Evolutionary conservation across 2,329 filamentous ascomycete species (phyloP), one percentile per base, ranked within the genome.

Genomic region (Dactylella cylindrospora): DNA sequence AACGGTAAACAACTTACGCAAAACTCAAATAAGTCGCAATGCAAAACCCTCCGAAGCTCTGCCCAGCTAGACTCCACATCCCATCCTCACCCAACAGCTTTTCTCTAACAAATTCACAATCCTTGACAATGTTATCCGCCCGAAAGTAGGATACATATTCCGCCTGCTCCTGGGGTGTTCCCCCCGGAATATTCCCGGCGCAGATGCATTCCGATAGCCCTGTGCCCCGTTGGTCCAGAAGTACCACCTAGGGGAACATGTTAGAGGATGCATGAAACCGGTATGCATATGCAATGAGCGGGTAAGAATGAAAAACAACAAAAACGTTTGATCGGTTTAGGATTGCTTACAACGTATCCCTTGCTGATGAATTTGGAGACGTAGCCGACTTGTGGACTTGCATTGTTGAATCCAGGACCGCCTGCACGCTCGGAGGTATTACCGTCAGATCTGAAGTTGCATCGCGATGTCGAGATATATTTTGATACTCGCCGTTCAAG

Each of bases 31-130:
- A 97, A 5, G 86, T 91, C 26, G 89, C 77, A 40, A 79, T 80
- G 70, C 90, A 88, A 73, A 95, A 96, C 0, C 91, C 91, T 31
- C 91, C 91, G 72, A 95, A 97, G 12, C 85, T 90, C 74, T 96
- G 91, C 6, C 91, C 91, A 65, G 95, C 85, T 23, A 93, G 80
- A 55, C 84, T 86, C 91, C 90, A 96, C 71, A 84, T 84, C 71
- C 83, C 81, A 70, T 86, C 83, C 40, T 85, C 81, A 6, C 59
- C 66, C 10, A 69, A 35, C 49, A 97, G 76, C 31, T 79, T 84
- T 68, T 83, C 80, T 3, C 91, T 82, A 25, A 97, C 82, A 3
- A 90, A 89, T 71, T 97, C 91, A 66, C 86, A 88, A 70, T 97
- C 91, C 39, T 82, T 83, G 32, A 97, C 70, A 45, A 95, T 94